Conservation (phyloP, 225 moss, liverwort and hornwort genomes). For the Pseudoscleropodium purum region DNA sequence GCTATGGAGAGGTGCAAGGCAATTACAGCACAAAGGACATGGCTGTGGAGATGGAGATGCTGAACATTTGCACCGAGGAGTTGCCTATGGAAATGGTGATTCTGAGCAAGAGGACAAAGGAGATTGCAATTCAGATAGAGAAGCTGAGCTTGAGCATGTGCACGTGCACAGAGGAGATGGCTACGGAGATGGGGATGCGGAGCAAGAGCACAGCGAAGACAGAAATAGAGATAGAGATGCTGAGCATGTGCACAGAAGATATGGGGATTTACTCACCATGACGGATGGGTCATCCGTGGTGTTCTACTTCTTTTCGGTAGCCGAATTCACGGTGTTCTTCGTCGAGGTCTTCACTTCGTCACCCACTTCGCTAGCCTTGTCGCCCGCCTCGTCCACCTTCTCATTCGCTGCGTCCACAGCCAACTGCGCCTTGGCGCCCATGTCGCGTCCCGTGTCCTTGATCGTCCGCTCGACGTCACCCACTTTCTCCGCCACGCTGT, state of each 20-base stretch:
- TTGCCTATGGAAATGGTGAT: not conserved
- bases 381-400: constrained; percentile 8
- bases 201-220: not conserved
- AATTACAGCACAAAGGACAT: not conserved
- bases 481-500: not conserved
- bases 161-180: not conserved
- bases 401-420: constrained; percentile 16
- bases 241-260: not conserved
- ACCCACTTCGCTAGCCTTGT: not conserved
- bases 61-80: not conserved
- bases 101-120: not conserved
- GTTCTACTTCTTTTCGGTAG: not conserved
- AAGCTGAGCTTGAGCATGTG: not conserved
- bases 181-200: not conserved
- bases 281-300: not conserved
- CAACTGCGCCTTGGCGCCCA: constrained; percentile 37
- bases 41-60: not conserved
- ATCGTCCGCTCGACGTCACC: not conserved
- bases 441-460: constrained; percentile 37
- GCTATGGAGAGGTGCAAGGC: not conserved
- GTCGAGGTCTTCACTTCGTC: constrained; percentile 20
- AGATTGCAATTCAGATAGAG: not conserved
- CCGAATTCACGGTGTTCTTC: not conserved
- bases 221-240: not conserved
- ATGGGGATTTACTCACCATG: not conserved